phyloP scores from a whole-genome alignment of 2,329 filamentous ascomycete species.

The Alternaria dauci region DNA sequence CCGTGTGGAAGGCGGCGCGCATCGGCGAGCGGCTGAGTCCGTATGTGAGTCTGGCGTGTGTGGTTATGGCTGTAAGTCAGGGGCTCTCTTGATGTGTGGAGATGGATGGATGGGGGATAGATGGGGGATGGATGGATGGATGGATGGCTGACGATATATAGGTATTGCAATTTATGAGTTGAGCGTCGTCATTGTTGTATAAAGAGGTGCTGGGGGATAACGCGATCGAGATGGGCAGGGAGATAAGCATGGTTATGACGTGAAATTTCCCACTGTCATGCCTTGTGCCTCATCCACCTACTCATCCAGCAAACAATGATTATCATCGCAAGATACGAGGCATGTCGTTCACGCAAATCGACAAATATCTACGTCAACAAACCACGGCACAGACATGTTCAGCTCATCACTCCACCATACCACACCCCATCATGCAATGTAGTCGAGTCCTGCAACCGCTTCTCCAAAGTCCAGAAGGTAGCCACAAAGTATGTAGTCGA shows the following conservation, averaged over 20 bases:
- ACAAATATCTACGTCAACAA: too few species aligned
- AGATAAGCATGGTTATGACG: background rate
- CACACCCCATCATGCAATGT: too few species aligned
- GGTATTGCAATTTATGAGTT: slow-evolving; percentile 43
- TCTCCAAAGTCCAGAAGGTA: too few species aligned
- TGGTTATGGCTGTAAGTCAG: slow-evolving; percentile 82
- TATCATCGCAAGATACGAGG: too few species aligned
- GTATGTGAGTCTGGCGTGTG: slow-evolving; percentile 92
- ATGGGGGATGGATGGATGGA: background rate
- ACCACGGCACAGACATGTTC: too few species aligned
- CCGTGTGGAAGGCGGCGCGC: slow-evolving; percentile 95
- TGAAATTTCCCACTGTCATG: too few species aligned
- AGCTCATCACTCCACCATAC: too few species aligned
- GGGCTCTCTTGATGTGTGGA: background rate
- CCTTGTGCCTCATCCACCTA: too few species aligned
- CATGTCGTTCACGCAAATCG: too few species aligned
- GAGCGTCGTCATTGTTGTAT: background rate
- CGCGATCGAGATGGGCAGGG: background rate
- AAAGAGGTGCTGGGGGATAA: background rate
- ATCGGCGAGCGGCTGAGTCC: slow-evolving; percentile 93
- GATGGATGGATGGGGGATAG: background rate
- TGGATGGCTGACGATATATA: slow-evolving; percentile 9
- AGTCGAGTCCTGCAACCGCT: too few species aligned
- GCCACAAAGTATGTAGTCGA: too few species aligned
- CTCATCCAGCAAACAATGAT: too few species aligned